phyloP scores from a whole-genome alignment of 1,284 basidiomycete genomes.

The Athelia psychrophila region DNA sequence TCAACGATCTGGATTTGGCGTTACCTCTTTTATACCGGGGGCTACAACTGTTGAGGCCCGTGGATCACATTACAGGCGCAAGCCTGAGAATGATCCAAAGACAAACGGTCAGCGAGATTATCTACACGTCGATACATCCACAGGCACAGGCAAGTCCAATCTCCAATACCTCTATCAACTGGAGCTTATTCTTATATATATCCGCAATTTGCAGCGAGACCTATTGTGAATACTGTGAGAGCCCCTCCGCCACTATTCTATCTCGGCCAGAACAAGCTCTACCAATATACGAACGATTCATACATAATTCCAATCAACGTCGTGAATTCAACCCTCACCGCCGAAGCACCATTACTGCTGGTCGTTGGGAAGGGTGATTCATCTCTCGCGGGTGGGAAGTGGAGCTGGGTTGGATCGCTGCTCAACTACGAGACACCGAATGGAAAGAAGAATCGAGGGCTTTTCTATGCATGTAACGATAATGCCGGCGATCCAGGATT shows the following conservation, averaged over 20 bases:
- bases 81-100: conserved; percentile 34
- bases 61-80: conserved; percentile 22
- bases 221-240: conserved; percentile 14
- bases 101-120: conserved; percentile 10
- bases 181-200: no score
- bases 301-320: conserved; percentile 53
- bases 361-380: conserved; percentile 34
- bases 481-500: conserved; percentile 34
- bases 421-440: conserved; percentile 47
- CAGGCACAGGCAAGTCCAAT: no score
- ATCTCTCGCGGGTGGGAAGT: conserved; percentile 41
- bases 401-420: conserved; percentile 57
- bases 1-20: no score
- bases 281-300: conserved; percentile 53
- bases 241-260: conserved; percentile 47
- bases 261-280: conserved; percentile 48
- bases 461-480: conserved; percentile 48
- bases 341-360: conserved; percentile 45
- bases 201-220: no score
- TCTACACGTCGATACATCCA: conserved; percentile 14
- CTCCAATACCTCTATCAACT: no score
- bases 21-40: not conserved
- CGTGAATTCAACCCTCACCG: conserved; percentile 42
- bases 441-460: conserved; percentile 34
- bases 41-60: conserved; percentile 39